Evolutionary conservation across 768 basidiomycete species (phyloP), one percentile per base, ranked within the genome.

Genomic region (Agrocybe chaxingu): DNA sequence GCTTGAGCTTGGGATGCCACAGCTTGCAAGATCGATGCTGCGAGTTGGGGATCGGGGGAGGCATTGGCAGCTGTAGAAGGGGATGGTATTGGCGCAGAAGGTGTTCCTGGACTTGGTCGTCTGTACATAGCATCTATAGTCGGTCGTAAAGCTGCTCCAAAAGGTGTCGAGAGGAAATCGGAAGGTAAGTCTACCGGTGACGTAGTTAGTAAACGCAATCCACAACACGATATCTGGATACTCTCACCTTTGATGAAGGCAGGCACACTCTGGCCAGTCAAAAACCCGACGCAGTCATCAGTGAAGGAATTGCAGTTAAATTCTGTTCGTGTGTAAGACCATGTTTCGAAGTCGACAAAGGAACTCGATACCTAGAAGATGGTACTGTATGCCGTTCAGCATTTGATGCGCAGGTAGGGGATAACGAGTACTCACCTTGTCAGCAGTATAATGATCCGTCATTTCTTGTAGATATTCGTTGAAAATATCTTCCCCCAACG

Each of bases 281-380:
- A 68, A 62, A 97, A 94, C 2, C 88, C 92, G 32, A 92, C 70
- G 51, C 84, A 84, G 56, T 96, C 92, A 52, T 87, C 91, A 2
- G 92, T 94, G 57, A 98, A 98, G 1, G 90, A 88, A 66, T 98
- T 98, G 67, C 94, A 97, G 60, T 97, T 97, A 57, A 95, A 95
- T 38, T 96, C 92, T 87, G 54, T 10, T 32, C 45, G 13, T 44
- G 46, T 39, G 11, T 13, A 1, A 10, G n/a, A 32, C 12, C 29
- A 24, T 40, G 31, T 33, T 12, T 30, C 29, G 47, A 13, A 16
- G 32, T 40, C 18, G 37, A 8, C 7, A 24, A 16, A 42, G 29
- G 10, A 6, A 41, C 7, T 19, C 19, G 35, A 50, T 62, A 88
- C 89, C 87, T 76, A 92, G 66, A n/a, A 92, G 73, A 65, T 93